Percentiles rank a stretch among this genome's conserved stretches.
Conservation (phyloP, 345 rosid species). For the Laguncularia racemosa region DNA sequence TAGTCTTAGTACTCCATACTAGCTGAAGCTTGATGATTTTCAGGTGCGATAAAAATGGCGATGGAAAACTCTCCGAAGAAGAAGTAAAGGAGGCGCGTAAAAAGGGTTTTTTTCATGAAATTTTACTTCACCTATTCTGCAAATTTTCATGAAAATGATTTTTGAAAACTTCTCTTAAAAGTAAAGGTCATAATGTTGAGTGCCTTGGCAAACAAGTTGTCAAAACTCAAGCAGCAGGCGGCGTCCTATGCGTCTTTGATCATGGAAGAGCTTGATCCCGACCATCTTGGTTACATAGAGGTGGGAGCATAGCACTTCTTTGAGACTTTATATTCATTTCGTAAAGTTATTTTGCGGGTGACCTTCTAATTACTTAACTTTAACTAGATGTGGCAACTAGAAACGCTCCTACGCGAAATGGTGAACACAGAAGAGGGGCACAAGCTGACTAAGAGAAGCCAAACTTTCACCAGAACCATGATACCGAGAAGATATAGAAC, state of each 20-base stretch:
- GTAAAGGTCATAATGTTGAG: conserved; percentile 71
- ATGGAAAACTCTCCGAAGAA: conserved; percentile 76
- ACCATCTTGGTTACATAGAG: conserved; percentile 85
- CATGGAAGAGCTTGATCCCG: conserved; percentile 99
- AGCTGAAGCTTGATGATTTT: neutral
- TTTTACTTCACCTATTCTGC: neutral
- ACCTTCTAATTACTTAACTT: neutral
- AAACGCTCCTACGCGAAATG: conserved; percentile 67
- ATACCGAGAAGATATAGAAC: conserved; percentile 67
- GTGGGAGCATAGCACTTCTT: conserved; percentile 18
- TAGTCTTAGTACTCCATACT: too few species aligned
- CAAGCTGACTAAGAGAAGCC: conserved; percentile 20
- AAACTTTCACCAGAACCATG: conserved; percentile 66
- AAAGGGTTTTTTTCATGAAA: neutral
- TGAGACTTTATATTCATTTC: neutral
- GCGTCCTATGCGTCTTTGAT: conserved; percentile 64
- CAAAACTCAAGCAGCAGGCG: conserved; percentile 69
- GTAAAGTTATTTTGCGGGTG: neutral
- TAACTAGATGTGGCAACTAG: conserved; percentile 92
- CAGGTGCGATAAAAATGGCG: conserved; percentile 98
- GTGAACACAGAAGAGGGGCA: conserved; percentile 36
- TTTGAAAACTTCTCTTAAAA: neutral
- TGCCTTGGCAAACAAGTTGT: conserved; percentile 80
- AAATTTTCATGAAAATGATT: neutral
- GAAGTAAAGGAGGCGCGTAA: conserved; percentile 80